A percentile compares a stretch with the other conserved stretches of the same genome.
phyloP scores from a whole-genome alignment of 2,329 filamentous ascomycete genomes.

The Paecilomyces niveus region DNA sequence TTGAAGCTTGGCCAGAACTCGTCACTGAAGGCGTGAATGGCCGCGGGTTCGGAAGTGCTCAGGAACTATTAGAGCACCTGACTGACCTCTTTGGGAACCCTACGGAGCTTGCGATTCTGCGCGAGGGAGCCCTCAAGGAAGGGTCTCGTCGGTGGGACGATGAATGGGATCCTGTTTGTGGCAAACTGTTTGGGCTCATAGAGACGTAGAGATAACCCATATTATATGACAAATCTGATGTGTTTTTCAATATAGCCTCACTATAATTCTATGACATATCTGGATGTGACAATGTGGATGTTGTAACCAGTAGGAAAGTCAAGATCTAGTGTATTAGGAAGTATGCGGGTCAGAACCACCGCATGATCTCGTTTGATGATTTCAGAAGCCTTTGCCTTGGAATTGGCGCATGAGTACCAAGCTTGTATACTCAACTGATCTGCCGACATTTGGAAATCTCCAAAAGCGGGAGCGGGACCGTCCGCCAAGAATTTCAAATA shows the following conservation, averaged over 20 bases:
- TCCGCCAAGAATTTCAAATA: not conserved
- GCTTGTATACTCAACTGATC: not conserved
- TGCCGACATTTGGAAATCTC: not conserved
- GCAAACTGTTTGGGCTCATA: conserved; percentile 55
- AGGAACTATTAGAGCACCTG: conserved; percentile 59
- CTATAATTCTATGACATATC: no score
- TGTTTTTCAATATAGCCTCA: no score
- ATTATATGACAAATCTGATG: not conserved
- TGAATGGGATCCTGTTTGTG: conserved; percentile 83
- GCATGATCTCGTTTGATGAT: no score
- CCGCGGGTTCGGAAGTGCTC: conserved; percentile 67
- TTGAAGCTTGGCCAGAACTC: conserved; percentile 85
- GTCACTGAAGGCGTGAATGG: conserved; percentile 83
- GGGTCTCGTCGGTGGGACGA: conserved; percentile 77
- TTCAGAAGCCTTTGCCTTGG: no score
- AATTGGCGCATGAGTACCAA: no score
- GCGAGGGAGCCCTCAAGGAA: conserved; percentile 64
- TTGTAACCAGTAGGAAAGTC: no score
- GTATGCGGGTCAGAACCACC: no score
- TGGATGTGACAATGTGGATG: no score
- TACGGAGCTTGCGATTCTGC: conserved; percentile 54
- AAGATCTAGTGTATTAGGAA: no score
- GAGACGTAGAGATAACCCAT: not conserved
- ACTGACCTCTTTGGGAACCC: conserved; percentile 55
- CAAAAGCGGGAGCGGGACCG: not conserved